Evolutionary conservation across 495 filamentous ascomycete species (phyloP), one percentile per base, ranked within the genome.

Genomic region (Penicillium dipodomyicola): DNA sequence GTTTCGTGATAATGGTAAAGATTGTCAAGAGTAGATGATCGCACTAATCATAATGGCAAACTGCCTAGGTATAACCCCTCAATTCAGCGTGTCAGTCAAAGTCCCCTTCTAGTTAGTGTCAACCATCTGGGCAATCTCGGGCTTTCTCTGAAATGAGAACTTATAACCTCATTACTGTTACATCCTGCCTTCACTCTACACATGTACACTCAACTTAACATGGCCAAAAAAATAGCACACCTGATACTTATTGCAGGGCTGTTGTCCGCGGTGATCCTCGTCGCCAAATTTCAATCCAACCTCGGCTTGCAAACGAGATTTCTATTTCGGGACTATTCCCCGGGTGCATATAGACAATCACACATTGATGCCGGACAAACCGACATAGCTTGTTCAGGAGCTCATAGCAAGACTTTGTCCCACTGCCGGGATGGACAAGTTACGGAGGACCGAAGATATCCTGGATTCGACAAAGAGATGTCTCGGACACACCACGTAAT

Each of bases 401-500:
- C 6, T 7, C 12, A 35, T 15, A 11, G 33, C 33, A 35, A 15
- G 15, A 35, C 14, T 15, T 35, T 14, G 33, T n/a, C 33, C 33
- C 33, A 35, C 33, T 35, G 33, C 33, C 33, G 1, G 33, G 33
- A 15, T 35, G 33, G 14, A 35, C 14, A 35, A 35, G 33, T 35
- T 35, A 15, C 33, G 1, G 14, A 35, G 33, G 33, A 15, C 33
- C 33, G 33, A 35, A 35, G 14, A 15, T 35, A 35, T 35, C 14
- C 33, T 15, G 33, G 14, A 15, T 6, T n/a, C 4, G 14, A 22
- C 22, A 22, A 41, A 35, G 63, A 56, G n/a, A 46, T 67, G 45
- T 49, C 62, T 52, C 33, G 49, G 49, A 63, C 54, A 25, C 64
- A 71, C 42, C 57, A 60, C 1, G 65, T 73, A 43, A 56, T 84